A percentile compares a stretch with the other conserved stretches of the same genome.
Evolutionary conservation across 2,329 filamentous ascomycete species (phyloP).

Genomic region (Magnaporthales sp.): DNA sequence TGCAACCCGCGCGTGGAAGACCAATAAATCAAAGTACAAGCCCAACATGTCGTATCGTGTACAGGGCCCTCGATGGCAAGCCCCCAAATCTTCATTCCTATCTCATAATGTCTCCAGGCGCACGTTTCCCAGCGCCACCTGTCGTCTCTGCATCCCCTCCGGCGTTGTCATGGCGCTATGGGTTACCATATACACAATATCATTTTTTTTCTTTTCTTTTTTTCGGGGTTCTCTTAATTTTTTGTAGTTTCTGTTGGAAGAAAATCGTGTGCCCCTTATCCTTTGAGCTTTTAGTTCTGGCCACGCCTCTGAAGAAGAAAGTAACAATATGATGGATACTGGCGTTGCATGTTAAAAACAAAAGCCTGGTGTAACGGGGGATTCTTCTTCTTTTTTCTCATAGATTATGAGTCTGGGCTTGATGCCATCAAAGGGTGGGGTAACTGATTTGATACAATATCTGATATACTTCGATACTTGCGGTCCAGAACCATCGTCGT

Average conservation of each 20-base stretch:
- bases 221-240: background rate
- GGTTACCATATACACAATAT: background rate
- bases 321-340: background rate
- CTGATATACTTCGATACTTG: background rate
- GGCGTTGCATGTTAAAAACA: background rate
- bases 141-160: background rate
- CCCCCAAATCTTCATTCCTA: background rate
- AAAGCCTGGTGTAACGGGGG: background rate
- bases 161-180: background rate
- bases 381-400: background rate
- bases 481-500: background rate
- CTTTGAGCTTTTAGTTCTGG: background rate
- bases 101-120: background rate
- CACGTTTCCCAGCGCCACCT: background rate
- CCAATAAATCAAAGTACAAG: background rate
- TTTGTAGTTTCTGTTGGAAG: background rate
- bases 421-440: background rate
- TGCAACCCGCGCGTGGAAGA: background rate
- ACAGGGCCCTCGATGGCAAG: background rate
- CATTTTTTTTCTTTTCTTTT: conserved; percentile 1
- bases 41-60: background rate
- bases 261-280: background rate
- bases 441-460: background rate
- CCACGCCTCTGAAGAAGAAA: background rate
- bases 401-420: background rate